Conservation (phyloP, 352 stramenopile species). For the Phytophthora pini region DNA sequence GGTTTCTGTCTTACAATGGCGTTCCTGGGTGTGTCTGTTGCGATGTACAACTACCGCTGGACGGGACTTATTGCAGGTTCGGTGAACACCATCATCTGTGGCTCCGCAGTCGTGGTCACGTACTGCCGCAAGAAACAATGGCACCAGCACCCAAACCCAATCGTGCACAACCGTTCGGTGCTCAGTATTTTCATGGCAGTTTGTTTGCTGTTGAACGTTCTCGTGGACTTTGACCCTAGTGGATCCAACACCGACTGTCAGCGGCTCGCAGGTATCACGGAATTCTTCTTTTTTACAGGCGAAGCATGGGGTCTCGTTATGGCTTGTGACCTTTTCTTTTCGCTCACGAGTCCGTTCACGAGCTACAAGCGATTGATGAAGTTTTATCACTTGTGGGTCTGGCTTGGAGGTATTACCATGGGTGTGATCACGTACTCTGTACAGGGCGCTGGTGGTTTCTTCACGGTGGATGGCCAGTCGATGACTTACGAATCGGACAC, state of each 20-base stretch:
- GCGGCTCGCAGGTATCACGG: constrained; percentile 80
- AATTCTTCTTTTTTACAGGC: constrained; percentile 91
- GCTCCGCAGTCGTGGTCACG: constrained; percentile 86
- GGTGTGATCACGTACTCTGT: constrained; percentile 78
- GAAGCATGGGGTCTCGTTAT: constrained; percentile 90
- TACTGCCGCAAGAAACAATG: constrained; percentile 90
- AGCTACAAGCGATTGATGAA: constrained; percentile 92
- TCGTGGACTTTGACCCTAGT: constrained; percentile 78
- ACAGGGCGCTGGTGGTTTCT: constrained; percentile 78
- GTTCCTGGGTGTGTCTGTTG: constrained; percentile 84
- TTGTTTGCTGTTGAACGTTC: constrained; percentile 85
- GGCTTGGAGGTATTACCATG: constrained; percentile 84
- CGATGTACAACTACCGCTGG: constrained; percentile 91
- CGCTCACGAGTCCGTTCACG: constrained; percentile 88
- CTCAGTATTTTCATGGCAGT: constrained; percentile 88
- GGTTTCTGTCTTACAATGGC: constrained; percentile 88
- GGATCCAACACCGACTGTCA: constrained; percentile 64
- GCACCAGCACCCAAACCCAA: constrained; percentile 91
- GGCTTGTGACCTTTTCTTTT: constrained; percentile 90
- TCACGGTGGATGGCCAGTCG: constrained; percentile 83
- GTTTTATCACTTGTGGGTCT: constrained; percentile 89
- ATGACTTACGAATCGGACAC: constrained; percentile 79
- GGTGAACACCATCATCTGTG: constrained; percentile 89
- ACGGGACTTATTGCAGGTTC: constrained; percentile 88
- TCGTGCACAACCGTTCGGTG: constrained; percentile 86